phyloP scores from a whole-genome alignment of 345 rosid genomes.

The Citrus australasica region DNA sequence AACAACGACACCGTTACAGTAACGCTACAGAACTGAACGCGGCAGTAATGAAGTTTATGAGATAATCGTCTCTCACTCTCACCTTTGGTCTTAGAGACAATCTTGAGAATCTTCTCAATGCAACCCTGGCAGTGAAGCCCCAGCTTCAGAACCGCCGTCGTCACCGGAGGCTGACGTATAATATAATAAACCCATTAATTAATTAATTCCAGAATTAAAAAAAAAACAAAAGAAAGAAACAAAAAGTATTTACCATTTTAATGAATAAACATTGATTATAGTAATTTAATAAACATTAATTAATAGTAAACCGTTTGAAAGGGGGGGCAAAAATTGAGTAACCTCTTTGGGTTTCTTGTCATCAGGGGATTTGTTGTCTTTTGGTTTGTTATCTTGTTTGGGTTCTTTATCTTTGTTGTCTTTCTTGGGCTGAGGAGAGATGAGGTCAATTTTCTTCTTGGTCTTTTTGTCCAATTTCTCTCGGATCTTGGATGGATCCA shows the following conservation, averaged over 20 bases:
- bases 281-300: background rate
- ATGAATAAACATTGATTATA: background rate
- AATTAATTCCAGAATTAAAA: background rate
- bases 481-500: conserved; percentile 51
- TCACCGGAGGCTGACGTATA: conserved; percentile 46
- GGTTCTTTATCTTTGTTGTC: conserved; percentile 22
- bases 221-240: background rate
- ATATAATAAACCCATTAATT: background rate
- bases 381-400: conserved; percentile 16
- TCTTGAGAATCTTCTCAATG: conserved; percentile 53
- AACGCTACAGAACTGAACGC: background rate
- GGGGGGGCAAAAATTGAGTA: background rate
- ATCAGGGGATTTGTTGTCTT: conserved; percentile 30
- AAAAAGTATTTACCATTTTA: too few relatives aligned
- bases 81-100: conserved; percentile 57
- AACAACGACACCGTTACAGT: background rate
- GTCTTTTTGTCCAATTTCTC: conserved; percentile 45
- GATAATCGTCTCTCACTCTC: background rate
- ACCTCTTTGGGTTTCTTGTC: conserved; percentile 63
- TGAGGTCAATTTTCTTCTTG: conserved; percentile 62
- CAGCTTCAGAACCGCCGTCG: conserved; percentile 63
- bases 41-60: background rate
- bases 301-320: background rate
- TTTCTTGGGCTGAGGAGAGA: conserved; percentile 80
- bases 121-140: conserved; percentile 73